Evolutionary conservation across 2,329 filamentous ascomycete species (phyloP), one percentile per base, ranked within the genome.

Genomic region (Fusarium foetens): DNA sequence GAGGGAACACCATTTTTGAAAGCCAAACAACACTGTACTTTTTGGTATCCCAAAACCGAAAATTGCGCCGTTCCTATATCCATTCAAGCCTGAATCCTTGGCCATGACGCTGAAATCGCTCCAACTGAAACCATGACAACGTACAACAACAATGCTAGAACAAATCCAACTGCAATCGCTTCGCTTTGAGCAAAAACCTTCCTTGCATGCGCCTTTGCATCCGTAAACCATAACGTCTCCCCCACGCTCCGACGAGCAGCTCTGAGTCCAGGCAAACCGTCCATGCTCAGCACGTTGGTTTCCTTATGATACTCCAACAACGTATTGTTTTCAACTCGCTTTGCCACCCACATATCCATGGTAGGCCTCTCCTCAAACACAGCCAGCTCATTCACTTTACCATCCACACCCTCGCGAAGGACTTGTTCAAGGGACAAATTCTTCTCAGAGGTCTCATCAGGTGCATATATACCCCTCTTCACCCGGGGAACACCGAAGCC

Each of bases 401-500:
- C 71, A 27, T 66, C 42, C 25, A 68, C 62, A 35, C 76, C 76
- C 55, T 76, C 59, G 11, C 63, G 74, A 25, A 81, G 76, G 19
- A 80, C 48, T 38, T 76, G 68, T 53, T 78, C 72, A 13, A 75
- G 45, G 31, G 71, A 42, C 39, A 68, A 41, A 49, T 58, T 27
- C 45, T 74, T 63, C 38, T 71, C 75, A 8, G 65, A 54, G 31
- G 71, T 59, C 33, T 76, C 70, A 3, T 73, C 77, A 14, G 76
- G 70, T 12, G 75, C 76, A 63, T 86, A 84, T 12, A 84, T 71
- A 33, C 72, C 81, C 76, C 76, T 84, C 74, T 73, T 82, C 41
- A 90, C 79, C 35, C 85, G 81, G 4, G 90, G 90, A 12, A 93
- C 89, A 29, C 87, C 89, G 73, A 86, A 93, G 11, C 91, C 91